phyloP scores from a whole-genome alignment of 2,329 filamentous ascomycete genomes.

The Nakataea oryzae region DNA sequence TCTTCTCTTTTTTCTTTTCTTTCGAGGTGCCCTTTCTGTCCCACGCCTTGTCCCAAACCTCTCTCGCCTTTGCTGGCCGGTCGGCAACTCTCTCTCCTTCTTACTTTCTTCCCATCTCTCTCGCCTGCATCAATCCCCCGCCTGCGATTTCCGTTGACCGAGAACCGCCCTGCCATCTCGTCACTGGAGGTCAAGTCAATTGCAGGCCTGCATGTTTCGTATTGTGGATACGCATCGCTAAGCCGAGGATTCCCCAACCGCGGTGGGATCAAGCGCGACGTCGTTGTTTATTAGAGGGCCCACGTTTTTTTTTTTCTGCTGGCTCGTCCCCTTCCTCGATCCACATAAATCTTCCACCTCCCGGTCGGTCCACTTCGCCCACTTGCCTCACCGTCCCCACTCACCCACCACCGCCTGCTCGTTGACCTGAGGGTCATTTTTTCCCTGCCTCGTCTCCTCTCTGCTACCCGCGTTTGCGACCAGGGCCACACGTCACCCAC shows the following conservation, averaged over 20 bases:
- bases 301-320: constrained; percentile 3
- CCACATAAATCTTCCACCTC: constrained; percentile 5
- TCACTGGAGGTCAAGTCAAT: background rate
- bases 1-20: background rate
- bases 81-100: background rate
- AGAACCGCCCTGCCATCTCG: background rate
- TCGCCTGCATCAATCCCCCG: background rate
- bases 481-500: constrained; percentile 1
- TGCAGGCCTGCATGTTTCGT: background rate
- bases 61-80: background rate
- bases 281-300: constrained; percentile 1
- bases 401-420: constrained; percentile 1
- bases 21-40: background rate
- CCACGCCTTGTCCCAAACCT: background rate
- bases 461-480: background rate
- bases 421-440: background rate
- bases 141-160: background rate
- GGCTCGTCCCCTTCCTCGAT: constrained; percentile 2
- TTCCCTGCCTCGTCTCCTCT: background rate
- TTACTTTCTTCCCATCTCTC: background rate
- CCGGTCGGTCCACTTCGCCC: constrained; percentile 4
- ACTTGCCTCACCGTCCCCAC: constrained; percentile 2
- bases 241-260: background rate
- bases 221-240: background rate
- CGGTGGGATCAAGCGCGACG: background rate